These are phyloP conservation scores for Nannochloropsis gaditana DNA, from an alignment of 108 stramenopile species.

Conservation along the genomic window DNA sequence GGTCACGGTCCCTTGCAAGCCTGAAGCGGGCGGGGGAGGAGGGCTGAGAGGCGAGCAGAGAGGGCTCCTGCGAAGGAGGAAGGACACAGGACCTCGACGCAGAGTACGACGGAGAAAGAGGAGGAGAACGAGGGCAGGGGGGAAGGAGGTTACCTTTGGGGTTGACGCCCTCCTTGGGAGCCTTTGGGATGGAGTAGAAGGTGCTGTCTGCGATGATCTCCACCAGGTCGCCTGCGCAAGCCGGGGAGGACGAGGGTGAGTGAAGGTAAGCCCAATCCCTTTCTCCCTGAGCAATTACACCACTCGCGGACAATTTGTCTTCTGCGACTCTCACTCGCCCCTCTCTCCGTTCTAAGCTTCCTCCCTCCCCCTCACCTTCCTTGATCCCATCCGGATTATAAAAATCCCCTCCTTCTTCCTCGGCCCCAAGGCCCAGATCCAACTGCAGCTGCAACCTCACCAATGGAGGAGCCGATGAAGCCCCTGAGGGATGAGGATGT, in stretches of 20 bases:
- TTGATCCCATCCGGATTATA: slow-evolving; percentile 20
- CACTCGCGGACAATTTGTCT: too few species aligned
- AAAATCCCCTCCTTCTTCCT: neutral
- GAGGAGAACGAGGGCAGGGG: neutral
- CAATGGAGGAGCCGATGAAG: neutral
- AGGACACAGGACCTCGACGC: neutral
- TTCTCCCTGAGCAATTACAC: too few species aligned
- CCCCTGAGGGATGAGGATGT: neutral
- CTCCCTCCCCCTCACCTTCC: slow-evolving; percentile 5
- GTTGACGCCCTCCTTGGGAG: neutral
- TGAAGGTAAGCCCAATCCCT: too few species aligned
- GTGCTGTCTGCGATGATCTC: neutral
- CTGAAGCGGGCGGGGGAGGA: neutral
- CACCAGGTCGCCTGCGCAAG: neutral
- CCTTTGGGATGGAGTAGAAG: neutral
- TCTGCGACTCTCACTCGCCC: too few species aligned
- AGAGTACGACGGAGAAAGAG: neutral
- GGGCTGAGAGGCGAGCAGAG: neutral
- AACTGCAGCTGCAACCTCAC: neutral
- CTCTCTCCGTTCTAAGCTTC: neutral
- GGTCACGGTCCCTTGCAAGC: neutral
- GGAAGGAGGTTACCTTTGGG: neutral
- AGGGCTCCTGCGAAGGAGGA: neutral
- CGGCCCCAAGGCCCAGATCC: neutral
- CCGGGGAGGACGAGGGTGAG: neutral